Base-by-base conservation (phyloP, 805 yeast species). In the baker's yeast (Saccharomyces cerevisiae) region DNA sequence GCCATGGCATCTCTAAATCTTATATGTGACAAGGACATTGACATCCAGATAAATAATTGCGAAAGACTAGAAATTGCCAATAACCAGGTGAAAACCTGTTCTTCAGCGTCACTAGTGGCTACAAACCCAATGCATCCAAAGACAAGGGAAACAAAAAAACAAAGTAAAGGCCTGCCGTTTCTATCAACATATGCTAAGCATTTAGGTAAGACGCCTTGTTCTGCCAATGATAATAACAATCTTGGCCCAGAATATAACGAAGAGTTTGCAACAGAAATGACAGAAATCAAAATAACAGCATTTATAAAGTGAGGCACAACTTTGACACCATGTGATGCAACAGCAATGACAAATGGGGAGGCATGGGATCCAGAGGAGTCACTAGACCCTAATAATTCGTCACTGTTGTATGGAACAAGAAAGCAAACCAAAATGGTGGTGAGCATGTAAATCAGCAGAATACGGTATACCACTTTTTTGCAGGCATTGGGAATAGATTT, bases 41-140 rank as follows among this genome's bases (percentile, higher is more conserved):
- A 79, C 51, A 84, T 85, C 96, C 96, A 87, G 36, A 88, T 83
- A 70, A 85, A 81, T 56, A 87, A 75, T n/a, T 90, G 82, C 0
- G 90, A 82, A 58, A 87, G 73, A 57, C 91, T 91, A 46, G 89
- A 83, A 32, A 87, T 69, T n/a, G 91, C 86, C 62, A 85, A 74
- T 69, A 87, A 70, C 94, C 94, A 87, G 59, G 75, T 75, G 72
- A 87, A 88, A 29, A 85, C 84, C 6, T 71, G 78, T 51, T 76
- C 77, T 61, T 82, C 75, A 55, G 77, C 71, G 9, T 76, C 70
- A 46, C 85, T 79, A 4, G 88, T 88, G 46, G 85, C 80, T 48
- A 87, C 73, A 68, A 80, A 84, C 49, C 84, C 80, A 26, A 84
- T 67, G 41, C 80, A 70, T 28, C 88, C 89, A 61, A 84, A 74